Base-by-base conservation (phyloP, 805 yeast genomes). In the Naumovozyma dairenensis region DNA sequence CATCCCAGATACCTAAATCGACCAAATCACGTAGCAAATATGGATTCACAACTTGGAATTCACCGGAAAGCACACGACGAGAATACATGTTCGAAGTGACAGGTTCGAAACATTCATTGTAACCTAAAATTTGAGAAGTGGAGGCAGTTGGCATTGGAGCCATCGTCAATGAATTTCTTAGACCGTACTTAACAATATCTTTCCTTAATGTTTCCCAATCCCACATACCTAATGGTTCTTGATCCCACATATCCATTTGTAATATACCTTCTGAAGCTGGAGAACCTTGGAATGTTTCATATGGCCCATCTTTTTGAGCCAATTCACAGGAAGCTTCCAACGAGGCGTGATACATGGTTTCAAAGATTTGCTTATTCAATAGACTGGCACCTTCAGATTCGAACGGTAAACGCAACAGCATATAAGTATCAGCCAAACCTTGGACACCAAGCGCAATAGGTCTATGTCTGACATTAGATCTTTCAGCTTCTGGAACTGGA, bases 141-240 rank as follows among this genome's bases (percentile, higher is more conserved):
- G 96, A 85, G 1, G 97, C 97, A 8, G 97, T 87, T 15, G 97
- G 97, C 97, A 87, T 87, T 32, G 95, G 92, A 0, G 92, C 96
- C 16, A 87, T 87, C 10, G 86, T 58, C 33, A 87, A 60, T 2
- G 96, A 87, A 62, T 87, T 87, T 50, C 96, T 66, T 22, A 87
- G 48, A 18, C 97, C 97, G 48, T 72, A 54, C 72, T 60, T 56
- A 22, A 60, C 59, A 38, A 89, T 66, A 25, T 69, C 62, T 6
- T 58, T 59, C 56, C 79, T 84, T 45, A 84, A 58, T 2, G 51
- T 43, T 43, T 73, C 80, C 96, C 96, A 87, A 49, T 87, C 93
- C 63, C 86, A 87, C 40, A 84, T 63, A 18, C 69, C 73, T 7
- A 83, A 62, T 21, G 97, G 96, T 37, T 77, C 71, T 20, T 64